Percentiles rank a stretch among this genome's conserved stretches.
Evolutionary conservation across 495 filamentous ascomycete genomes (phyloP).

Genomic region (Venustampulla echinocandica): DNA sequence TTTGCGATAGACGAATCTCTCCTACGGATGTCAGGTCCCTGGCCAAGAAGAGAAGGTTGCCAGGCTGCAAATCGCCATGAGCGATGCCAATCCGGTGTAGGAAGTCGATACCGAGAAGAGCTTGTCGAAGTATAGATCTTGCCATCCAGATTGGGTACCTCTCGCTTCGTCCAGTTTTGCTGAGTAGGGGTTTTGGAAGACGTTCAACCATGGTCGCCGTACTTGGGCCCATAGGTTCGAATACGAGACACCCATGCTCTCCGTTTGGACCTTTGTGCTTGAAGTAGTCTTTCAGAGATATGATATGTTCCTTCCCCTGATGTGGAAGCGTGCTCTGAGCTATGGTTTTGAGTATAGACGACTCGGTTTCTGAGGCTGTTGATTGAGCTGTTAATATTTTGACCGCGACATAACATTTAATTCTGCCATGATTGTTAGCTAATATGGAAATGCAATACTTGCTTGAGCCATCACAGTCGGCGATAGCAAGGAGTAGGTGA

Average conservation of each 20-base stretch:
- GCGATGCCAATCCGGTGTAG: slow-evolving; percentile 36
- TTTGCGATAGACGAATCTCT: slow-evolving; percentile 22
- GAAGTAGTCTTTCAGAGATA: slow-evolving; percentile 34
- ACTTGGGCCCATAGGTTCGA: slow-evolving; percentile 39
- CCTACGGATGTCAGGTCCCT: slow-evolving; percentile 20
- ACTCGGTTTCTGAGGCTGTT: not conserved
- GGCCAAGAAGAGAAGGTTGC: slow-evolving; percentile 37
- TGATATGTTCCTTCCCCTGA: slow-evolving; percentile 29
- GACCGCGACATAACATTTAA: not conserved
- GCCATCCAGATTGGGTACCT: slow-evolving; percentile 35
- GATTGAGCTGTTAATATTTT: not conserved
- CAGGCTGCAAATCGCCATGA: slow-evolving; percentile 41
- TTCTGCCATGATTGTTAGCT: not conserved
- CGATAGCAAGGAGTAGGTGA: not conserved
- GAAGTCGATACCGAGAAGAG: slow-evolving; percentile 30
- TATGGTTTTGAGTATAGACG: slow-evolving; percentile 19
- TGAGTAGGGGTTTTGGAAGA: slow-evolving; percentile 16
- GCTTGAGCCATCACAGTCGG: not conserved
- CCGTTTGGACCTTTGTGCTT: slow-evolving; percentile 40
- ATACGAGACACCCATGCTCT: slow-evolving; percentile 38
- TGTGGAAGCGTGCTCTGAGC: slow-evolving; percentile 3
- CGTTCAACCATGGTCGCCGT: slow-evolving; percentile 27
- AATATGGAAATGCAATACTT: not conserved
- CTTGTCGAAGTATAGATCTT: slow-evolving; percentile 36
- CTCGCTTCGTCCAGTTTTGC: slow-evolving; percentile 23